Conservation (phyloP, 345 rosid genomes). For the Mercurialis annua region DNA sequence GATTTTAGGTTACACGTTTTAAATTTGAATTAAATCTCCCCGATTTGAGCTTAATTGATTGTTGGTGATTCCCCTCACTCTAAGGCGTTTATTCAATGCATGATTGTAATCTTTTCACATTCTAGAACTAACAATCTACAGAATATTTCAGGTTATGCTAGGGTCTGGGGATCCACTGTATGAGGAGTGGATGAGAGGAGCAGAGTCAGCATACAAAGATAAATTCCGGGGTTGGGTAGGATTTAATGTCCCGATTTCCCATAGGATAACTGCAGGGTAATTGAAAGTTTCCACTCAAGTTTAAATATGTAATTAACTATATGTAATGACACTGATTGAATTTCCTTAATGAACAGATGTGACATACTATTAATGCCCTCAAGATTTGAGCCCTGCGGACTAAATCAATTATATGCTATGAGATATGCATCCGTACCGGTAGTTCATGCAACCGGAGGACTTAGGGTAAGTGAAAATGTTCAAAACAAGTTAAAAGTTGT, state of each 20-base stretch:
- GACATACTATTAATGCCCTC: constrained; percentile 98
- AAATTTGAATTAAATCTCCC: not conserved
- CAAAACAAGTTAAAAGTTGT: not conserved
- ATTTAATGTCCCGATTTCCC: constrained; percentile 85
- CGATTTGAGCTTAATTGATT: not conserved
- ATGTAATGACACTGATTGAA: constrained; percentile 8
- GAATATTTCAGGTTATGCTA: constrained; percentile 73
- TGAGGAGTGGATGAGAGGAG: constrained; percentile 85
- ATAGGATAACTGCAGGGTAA: constrained; percentile 95
- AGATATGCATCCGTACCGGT: constrained; percentile 94
- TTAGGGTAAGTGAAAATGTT: constrained; percentile 54
- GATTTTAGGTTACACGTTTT: not conserved
- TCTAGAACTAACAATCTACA: constrained; percentile 9
- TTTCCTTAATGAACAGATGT: constrained; percentile 53
- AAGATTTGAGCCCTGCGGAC: constrained; percentile 93
- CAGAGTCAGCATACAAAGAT: constrained; percentile 62
- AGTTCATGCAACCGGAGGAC: constrained; percentile 94
- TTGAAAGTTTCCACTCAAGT: constrained; percentile 6
- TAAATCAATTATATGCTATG: constrained; percentile 96
- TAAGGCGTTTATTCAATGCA: not conserved
- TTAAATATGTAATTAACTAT: not conserved
- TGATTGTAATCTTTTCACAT: not conserved
- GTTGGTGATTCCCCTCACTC: not conserved
- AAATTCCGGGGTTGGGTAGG: constrained; percentile 98
- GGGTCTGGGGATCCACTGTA: constrained; percentile 79